Evolutionary conservation across 1,284 basidiomycete genomes (phyloP).

Genomic region (Pseudozyma sp.): DNA sequence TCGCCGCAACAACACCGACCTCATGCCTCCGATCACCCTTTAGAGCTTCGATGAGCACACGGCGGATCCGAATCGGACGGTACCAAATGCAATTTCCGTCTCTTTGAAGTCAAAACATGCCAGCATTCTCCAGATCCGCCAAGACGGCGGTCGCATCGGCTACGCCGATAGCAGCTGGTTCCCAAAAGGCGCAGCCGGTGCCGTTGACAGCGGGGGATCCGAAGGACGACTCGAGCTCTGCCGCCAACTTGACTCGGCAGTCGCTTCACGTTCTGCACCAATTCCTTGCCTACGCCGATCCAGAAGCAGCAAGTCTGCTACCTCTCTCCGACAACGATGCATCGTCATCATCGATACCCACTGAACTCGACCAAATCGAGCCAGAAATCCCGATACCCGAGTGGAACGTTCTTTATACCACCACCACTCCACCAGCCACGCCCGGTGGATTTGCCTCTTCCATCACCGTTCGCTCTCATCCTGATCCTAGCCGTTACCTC

Average conservation of each 20-base stretch:
- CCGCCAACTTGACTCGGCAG: constrained; percentile 27
- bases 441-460: constrained; percentile 41
- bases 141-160: constrained; percentile 11
- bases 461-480: constrained; percentile 55
- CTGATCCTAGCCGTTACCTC: constrained; percentile 46
- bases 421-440: constrained; percentile 23
- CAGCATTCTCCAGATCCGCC: constrained; percentile 21
- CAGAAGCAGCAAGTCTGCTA: constrained; percentile 29
- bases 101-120: constrained; percentile 2
- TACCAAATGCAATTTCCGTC: background rate
- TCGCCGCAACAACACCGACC: background rate
- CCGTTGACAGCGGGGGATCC: background rate
- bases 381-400: constrained; percentile 47
- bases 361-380: constrained; percentile 7
- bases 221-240: constrained; percentile 12
- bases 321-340: constrained; percentile 18
- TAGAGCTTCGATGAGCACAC: constrained; percentile 1
- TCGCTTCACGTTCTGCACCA: constrained; percentile 43
- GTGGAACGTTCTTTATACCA: constrained; percentile 53
- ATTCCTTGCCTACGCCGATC: constrained; percentile 47
- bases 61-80: background rate
- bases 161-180: constrained; percentile 5
- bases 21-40: constrained; percentile 7
- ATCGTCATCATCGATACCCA: constrained; percentile 22
- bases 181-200: background rate